Conservation (phyloP, 768 basidiomycete genomes). For the Chiua virens region DNA sequence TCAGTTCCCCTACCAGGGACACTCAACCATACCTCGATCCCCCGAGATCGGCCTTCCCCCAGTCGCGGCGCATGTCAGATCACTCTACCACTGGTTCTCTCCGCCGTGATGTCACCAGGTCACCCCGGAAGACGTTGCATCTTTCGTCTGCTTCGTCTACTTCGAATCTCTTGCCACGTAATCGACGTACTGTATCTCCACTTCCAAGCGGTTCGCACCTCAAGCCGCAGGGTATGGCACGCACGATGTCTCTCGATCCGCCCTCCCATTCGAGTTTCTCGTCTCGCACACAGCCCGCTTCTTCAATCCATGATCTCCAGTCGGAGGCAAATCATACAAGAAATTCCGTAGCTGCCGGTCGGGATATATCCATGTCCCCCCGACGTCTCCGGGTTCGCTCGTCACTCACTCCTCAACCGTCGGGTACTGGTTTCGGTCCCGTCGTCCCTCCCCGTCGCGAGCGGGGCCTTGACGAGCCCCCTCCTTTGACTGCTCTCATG, state of each 20-base stretch:
- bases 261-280: constrained; percentile 33
- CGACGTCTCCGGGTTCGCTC: constrained; percentile 55
- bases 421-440: constrained; percentile 43
- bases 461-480: constrained; percentile 67
- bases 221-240: constrained; percentile 39
- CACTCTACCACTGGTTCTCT: constrained; percentile 20
- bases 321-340: constrained; percentile 18
- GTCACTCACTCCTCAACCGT: constrained; percentile 70
- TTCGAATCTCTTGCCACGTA: constrained; percentile 32
- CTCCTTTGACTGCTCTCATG: constrained; percentile 58
- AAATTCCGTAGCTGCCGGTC: constrained; percentile 25
- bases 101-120: constrained; percentile 24
- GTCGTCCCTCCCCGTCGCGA: constrained; percentile 36
- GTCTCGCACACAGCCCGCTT: constrained; percentile 25
- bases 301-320: constrained; percentile 36
- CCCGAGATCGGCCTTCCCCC: constrained; percentile 44
- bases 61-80: constrained; percentile 20
- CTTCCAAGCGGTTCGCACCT: constrained; percentile 30
- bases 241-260: constrained; percentile 78
- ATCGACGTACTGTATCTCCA: constrained; percentile 47
- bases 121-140: constrained; percentile 32
- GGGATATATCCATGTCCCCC: constrained; percentile 49
- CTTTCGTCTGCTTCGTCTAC: constrained; percentile 27
- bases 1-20: constrained; percentile 48
- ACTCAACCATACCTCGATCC: constrained; percentile 53